Evolutionary conservation across 1,284 basidiomycete species (phyloP).

Genomic region (Leccinum fuscescens): DNA sequence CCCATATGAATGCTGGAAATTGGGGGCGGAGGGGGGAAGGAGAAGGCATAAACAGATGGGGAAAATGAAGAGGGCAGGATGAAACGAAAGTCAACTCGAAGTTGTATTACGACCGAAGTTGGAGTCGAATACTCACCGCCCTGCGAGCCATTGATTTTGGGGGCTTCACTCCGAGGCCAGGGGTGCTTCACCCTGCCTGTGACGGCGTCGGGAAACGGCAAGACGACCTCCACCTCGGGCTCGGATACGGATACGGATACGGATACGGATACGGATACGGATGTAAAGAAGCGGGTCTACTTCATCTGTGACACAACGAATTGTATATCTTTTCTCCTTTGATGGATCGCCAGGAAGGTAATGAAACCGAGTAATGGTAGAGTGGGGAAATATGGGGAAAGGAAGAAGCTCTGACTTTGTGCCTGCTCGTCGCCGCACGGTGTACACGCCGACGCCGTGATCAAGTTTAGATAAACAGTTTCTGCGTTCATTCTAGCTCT

Average conservation of each 20-base stretch:
- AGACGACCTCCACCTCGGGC: background rate
- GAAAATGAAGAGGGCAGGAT: background rate
- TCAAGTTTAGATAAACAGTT: background rate
- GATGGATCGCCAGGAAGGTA: background rate
- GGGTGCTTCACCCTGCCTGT: slow-evolving; percentile 5
- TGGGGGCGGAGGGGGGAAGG: background rate
- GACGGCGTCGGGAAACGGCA: background rate
- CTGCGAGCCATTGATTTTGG: slow-evolving; percentile 45
- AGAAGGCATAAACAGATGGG: slow-evolving; percentile 1
- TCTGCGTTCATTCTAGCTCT: background rate
- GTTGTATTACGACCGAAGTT: background rate
- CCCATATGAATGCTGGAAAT: slow-evolving; percentile 42
- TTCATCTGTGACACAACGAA: background rate
- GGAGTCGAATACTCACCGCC: slow-evolving; percentile 35
- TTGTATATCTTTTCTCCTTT: background rate
- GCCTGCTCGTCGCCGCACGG: slow-evolving; percentile 1
- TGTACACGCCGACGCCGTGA: slow-evolving; percentile 6
- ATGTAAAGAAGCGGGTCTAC: background rate
- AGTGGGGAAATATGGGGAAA: background rate
- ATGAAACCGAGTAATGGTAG: background rate
- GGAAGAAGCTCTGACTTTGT: background rate
- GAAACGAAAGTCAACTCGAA: background rate
- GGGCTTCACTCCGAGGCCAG: slow-evolving; percentile 31
- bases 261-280: background rate
- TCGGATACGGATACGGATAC: background rate